Evolutionary conservation across 257 asterid genomes (phyloP).

Genomic region (Solanum tarapatanum): DNA sequence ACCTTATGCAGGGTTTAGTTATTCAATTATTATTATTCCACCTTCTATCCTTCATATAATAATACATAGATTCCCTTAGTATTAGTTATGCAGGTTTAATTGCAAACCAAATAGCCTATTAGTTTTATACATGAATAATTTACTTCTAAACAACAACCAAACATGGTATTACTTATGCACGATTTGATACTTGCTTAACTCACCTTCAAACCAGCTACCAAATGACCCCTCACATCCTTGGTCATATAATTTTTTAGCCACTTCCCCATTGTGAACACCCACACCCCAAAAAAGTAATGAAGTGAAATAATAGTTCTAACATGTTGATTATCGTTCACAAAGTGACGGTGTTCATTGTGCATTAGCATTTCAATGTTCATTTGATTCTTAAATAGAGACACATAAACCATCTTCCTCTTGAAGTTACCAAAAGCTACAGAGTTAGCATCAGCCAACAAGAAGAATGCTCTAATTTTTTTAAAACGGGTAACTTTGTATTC

Average conservation of each 20-base stretch:
- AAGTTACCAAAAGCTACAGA: neutral
- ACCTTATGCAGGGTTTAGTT: neutral
- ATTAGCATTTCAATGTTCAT: neutral
- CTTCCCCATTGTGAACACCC: neutral
- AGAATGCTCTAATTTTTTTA: neutral
- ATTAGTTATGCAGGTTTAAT: neutral
- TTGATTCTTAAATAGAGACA: neutral
- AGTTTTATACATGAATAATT: neutral
- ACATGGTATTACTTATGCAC: neutral
- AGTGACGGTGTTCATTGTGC: neutral
- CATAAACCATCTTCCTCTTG: neutral
- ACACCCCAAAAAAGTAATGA: neutral
- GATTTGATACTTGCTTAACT: neutral
- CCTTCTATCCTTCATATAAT: neutral
- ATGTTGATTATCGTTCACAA: neutral
- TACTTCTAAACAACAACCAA: neutral
- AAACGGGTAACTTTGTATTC: neutral
- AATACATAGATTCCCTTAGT: neutral
- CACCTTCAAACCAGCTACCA: neutral
- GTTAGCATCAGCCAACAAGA: neutral
- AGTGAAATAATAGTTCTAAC: neutral
- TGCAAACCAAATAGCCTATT: neutral
- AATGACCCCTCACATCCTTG: neutral
- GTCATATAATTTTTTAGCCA: neutral
- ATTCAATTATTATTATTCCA: neutral